Evolutionary conservation across 768 basidiomycete genomes (phyloP).

Genomic region (Leccinum longicurvipes): DNA sequence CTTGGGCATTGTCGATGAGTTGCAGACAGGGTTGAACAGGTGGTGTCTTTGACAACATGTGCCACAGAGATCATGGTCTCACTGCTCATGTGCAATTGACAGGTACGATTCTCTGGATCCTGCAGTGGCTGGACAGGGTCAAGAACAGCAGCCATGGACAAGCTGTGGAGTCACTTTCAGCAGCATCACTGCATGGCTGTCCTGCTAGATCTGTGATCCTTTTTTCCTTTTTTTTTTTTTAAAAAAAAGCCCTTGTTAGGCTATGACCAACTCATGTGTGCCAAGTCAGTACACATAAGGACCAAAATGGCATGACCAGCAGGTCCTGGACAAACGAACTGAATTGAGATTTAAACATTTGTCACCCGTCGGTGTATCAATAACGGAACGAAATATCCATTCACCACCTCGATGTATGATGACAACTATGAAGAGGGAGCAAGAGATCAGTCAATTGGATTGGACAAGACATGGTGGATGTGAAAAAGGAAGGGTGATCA

Average conservation of each 20-base stretch:
- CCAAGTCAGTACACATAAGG: conserved; percentile 83
- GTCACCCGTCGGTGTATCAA: not conserved
- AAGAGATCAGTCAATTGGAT: conserved; percentile 2
- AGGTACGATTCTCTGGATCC: conserved; percentile 92
- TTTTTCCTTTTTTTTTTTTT: no score
- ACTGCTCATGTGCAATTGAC: not conserved
- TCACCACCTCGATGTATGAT: not conserved
- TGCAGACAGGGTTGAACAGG: conserved; percentile 89
- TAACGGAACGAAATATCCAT: not conserved
- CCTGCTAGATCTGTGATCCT: not conserved
- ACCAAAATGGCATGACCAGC: conserved; percentile 44
- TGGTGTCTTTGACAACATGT: conserved; percentile 23
- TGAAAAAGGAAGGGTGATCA: conserved; percentile 15
- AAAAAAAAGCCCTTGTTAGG: conserved; percentile 54
- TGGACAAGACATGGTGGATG: not conserved
- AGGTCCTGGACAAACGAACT: not conserved
- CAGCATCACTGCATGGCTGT: conserved; percentile 65
- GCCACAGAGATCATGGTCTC: not conserved
- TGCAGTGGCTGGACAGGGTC: conserved; percentile 91
- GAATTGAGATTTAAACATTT: not conserved
- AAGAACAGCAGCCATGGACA: conserved; percentile 92
- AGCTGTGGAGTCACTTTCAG: conserved; percentile 90
- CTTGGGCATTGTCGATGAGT: conserved; percentile 53
- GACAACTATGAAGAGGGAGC: no score
- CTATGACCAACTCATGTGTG: conserved; percentile 80